Conservation (phyloP, 352 stramenopile species). For the Poterioochromonas sp. region DNA sequence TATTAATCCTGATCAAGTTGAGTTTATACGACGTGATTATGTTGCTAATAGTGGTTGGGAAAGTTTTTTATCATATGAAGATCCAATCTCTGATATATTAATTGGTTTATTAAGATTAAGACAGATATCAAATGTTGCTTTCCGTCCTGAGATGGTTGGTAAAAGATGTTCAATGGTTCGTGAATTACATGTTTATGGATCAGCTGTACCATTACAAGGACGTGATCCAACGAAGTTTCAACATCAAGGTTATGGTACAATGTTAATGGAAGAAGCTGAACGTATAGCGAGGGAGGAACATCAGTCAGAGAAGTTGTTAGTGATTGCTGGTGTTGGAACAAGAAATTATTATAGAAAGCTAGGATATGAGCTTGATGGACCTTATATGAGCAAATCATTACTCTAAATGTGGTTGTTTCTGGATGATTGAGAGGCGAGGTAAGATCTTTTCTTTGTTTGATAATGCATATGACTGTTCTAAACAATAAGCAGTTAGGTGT, state of each 20-base stretch:
- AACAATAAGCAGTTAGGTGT: too few relatives aligned
- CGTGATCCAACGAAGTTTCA: conserved; percentile 90
- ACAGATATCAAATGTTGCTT: conserved; percentile 61
- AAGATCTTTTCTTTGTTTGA: too few relatives aligned
- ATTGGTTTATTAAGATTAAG: conserved; percentile 84
- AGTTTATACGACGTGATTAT: conserved; percentile 89
- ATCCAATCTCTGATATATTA: conserved; percentile 88
- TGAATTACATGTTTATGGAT: conserved; percentile 93
- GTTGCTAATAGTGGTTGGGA: conserved; percentile 89
- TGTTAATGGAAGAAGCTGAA: conserved; percentile 94
- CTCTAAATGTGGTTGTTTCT: not conserved
- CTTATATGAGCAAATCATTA: conserved; percentile 88
- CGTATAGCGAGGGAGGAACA: conserved; percentile 86
- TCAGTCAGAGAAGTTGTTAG: conserved; percentile 83
- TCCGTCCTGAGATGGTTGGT: conserved; percentile 55
- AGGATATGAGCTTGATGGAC: conserved; percentile 87
- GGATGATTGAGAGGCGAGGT: not conserved
- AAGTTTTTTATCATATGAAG: conserved; percentile 91
- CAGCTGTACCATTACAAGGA: conserved; percentile 80
- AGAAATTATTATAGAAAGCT: conserved; percentile 93
- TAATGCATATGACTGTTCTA: too few relatives aligned
- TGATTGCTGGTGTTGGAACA: conserved; percentile 90
- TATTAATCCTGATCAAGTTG: conserved; percentile 82
- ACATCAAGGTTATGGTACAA: conserved; percentile 87
- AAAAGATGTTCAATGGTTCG: conserved; percentile 63